Conservation (phyloP, 2,329 filamentous ascomycete species). For the Trichophyton mentagrophytes region DNA sequence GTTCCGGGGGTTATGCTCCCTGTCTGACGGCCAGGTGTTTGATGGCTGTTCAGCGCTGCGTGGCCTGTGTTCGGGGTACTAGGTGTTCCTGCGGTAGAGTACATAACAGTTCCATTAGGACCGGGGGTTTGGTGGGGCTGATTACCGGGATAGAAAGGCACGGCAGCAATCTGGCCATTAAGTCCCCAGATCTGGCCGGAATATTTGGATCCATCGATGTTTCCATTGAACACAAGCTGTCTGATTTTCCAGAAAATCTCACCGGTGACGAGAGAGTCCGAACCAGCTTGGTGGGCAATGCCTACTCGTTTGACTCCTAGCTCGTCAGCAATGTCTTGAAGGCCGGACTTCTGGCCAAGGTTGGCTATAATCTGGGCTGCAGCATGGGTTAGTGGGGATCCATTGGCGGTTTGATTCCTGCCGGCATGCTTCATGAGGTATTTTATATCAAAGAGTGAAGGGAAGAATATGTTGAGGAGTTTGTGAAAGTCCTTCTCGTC, state of each 20-base stretch:
- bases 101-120: constrained; percentile 43
- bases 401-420: constrained; percentile 52
- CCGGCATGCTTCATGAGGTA: constrained; percentile 88
- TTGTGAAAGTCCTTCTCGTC: constrained; percentile 83
- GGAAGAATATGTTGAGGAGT: constrained; percentile 85
- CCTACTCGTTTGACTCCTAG: constrained; percentile 83
- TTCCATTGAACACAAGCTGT: constrained; percentile 72
- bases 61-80: constrained; percentile 55
- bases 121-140: constrained; percentile 40
- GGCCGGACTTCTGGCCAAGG: constrained; percentile 77
- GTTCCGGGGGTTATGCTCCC: constrained; percentile 59
- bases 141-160: constrained; percentile 26
- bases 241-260: constrained; percentile 90
- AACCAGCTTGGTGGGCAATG: constrained; percentile 80
- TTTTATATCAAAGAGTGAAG: constrained; percentile 88
- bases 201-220: constrained; percentile 65
- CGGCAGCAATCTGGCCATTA: constrained; percentile 54
- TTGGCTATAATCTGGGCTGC: constrained; percentile 65
- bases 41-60: constrained; percentile 34
- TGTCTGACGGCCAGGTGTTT: constrained; percentile 38
- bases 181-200: constrained; percentile 88
- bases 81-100: constrained; percentile 41
- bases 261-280: constrained; percentile 84
- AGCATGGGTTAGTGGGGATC: constrained; percentile 49
- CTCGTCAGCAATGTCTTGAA: constrained; percentile 88